Evolutionary conservation across 495 filamentous ascomycete genomes (phyloP).

Genomic region (Xylaria venustula): DNA sequence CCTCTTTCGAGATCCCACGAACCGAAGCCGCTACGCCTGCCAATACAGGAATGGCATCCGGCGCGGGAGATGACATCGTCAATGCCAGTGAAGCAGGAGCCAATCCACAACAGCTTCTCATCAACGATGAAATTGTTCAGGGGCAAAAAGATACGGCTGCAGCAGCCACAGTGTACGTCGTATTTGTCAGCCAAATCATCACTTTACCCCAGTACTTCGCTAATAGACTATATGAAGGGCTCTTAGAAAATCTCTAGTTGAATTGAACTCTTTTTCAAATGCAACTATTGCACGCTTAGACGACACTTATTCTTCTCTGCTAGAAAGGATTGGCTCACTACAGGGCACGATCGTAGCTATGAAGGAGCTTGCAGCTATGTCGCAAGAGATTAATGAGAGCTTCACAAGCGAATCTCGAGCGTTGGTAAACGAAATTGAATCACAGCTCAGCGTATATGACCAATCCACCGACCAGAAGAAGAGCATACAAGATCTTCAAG

Average conservation of each 20-base stretch:
- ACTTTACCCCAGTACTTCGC: background rate
- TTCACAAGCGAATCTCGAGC: conserved; percentile 62
- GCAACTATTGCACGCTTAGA: conserved; percentile 73
- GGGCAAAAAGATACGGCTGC: conserved; percentile 42
- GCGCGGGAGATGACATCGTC: conserved; percentile 27
- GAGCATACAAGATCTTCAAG: conserved; percentile 63
- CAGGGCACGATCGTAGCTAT: conserved; percentile 66
- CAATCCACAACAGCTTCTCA: conserved; percentile 16
- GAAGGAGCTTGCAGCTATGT: conserved; percentile 65
- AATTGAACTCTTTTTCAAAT: conserved; percentile 45
- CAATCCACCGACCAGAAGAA: conserved; percentile 69
- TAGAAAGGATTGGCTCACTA: conserved; percentile 71
- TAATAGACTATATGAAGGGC: conserved; percentile 32
- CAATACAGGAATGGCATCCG: conserved; percentile 36
- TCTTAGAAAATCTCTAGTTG: conserved; percentile 40
- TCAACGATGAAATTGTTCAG: conserved; percentile 33
- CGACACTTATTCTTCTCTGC: conserved; percentile 79
- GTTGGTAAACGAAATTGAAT: conserved; percentile 60
- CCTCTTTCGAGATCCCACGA: conserved; percentile 38
- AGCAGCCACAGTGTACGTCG: conserved; percentile 41
- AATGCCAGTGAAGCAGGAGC: conserved; percentile 1
- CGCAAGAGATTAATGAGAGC: conserved; percentile 55
- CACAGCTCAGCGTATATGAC: conserved; percentile 64
- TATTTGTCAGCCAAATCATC: background rate
- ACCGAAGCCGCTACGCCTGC: conserved; percentile 45